Conservation (phyloP, 139 green algal species). For the Chara braunii region DNA sequence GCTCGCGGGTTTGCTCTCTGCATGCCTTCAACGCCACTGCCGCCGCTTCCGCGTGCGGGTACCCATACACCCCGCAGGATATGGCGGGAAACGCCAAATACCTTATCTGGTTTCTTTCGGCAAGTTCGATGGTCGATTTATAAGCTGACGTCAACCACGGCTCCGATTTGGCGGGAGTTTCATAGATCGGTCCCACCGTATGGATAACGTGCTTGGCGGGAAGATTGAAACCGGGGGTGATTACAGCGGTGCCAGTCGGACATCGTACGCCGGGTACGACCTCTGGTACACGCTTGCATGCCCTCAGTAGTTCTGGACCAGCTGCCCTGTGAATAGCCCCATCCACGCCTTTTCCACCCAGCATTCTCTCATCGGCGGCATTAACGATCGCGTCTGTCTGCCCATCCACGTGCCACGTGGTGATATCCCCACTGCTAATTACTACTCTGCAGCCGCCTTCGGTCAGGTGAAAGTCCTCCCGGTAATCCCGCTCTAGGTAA, state of each 20-base stretch:
- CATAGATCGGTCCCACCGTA: conserved; percentile 78
- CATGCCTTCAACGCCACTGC: not conserved
- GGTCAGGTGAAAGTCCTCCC: too few relatives aligned
- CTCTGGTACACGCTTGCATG: conserved; percentile 55
- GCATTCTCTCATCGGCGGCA: conserved; percentile 68
- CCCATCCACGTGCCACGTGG: not conserved
- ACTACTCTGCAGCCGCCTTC: too few relatives aligned
- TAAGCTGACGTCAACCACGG: conserved; percentile 61
- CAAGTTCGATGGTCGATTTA: conserved; percentile 48
- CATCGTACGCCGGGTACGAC: conserved; percentile 30
- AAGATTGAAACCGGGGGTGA: conserved; percentile 57
- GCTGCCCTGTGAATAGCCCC: conserved; percentile 78
- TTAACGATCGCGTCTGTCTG: conserved; percentile 16
- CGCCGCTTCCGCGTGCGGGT: conserved; percentile 60
- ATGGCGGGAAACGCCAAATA: conserved; percentile 80
- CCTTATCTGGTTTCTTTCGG: conserved; percentile 48
- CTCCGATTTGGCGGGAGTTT: conserved; percentile 36
- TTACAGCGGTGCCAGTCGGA: conserved; percentile 37
- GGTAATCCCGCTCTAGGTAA: too few relatives aligned
- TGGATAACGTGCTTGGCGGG: conserved; percentile 75
- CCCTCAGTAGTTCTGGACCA: conserved; percentile 57
- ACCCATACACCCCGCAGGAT: conserved; percentile 75
- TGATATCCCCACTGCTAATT: not conserved
- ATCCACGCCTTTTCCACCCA: conserved; percentile 81
- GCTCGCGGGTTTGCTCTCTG: not conserved